Evolutionary conservation across 495 filamentous ascomycete genomes (phyloP).

Genomic region (Arthonia radiata): DNA sequence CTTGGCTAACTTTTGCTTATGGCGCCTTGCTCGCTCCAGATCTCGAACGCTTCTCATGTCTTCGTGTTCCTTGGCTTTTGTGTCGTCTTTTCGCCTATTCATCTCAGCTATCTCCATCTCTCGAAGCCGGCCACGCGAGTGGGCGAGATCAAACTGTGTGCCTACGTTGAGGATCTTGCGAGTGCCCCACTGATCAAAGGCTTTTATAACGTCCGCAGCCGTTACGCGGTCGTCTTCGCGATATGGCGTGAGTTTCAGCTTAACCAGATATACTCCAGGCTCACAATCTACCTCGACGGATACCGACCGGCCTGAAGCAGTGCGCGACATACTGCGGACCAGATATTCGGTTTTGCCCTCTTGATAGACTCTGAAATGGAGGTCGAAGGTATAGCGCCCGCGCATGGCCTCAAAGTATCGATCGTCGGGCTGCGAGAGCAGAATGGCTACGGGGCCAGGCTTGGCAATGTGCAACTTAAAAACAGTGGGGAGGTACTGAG

Average conservation of each 20-base stretch:
- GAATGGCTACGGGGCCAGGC: conserved; percentile 46
- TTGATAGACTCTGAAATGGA: conserved; percentile 64
- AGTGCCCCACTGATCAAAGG: conserved; percentile 28
- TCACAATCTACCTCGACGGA: conserved; percentile 65
- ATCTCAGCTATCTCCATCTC: conserved; percentile 43
- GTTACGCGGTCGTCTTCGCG: conserved; percentile 23
- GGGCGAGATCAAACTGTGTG: conserved; percentile 60
- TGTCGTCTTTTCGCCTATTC: too few species aligned
- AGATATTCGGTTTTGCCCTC: conserved; percentile 65
- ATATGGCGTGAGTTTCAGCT: conserved; percentile 56
- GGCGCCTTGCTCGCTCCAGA: too few species aligned
- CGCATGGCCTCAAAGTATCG: conserved; percentile 66
- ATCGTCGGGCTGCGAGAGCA: conserved; percentile 56
- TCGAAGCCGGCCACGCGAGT: conserved; percentile 44
- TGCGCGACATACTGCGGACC: conserved; percentile 47
- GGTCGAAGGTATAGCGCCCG: conserved; percentile 55
- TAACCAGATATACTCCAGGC: conserved; percentile 52
- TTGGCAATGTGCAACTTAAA: conserved; percentile 47
- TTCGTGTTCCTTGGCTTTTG: too few species aligned
- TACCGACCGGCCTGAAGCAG: conserved; percentile 50
- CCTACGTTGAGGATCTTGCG: conserved; percentile 63
- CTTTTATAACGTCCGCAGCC: conserved; percentile 43
- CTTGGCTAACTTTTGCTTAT: too few species aligned
- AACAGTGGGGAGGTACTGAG: conserved; percentile 67
- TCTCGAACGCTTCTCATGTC: too few species aligned